These are phyloP conservation scores for Penicillium subrubescens DNA, from an alignment of 495 filamentous ascomycete species.

Conservation along the genomic window DNA sequence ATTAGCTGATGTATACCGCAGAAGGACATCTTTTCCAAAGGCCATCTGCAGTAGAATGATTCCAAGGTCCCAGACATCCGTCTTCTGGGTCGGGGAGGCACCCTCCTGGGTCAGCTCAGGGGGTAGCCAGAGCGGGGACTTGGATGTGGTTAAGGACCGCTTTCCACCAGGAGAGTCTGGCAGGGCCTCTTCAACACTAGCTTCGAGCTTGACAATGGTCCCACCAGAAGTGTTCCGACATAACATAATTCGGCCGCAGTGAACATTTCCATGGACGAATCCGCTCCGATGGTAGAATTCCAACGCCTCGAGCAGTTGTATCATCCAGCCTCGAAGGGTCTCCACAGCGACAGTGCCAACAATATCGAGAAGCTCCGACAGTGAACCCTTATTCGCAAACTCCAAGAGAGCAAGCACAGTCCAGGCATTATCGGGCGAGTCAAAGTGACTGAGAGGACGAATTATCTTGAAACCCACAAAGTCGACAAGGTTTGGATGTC, in stretches of 20 bases:
- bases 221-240: slow-evolving; percentile 40
- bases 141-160: slow-evolving; percentile 58
- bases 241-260: slow-evolving; percentile 75
- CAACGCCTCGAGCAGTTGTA: slow-evolving; percentile 86
- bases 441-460: slow-evolving; percentile 32
- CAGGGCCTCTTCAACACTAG: slow-evolving; percentile 45
- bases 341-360: slow-evolving; percentile 70
- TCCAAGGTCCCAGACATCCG: slow-evolving; percentile 94
- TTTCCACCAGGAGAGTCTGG: slow-evolving; percentile 31
- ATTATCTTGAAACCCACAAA: slow-evolving; percentile 81
- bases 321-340: slow-evolving; percentile 80
- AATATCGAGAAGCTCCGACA: slow-evolving; percentile 78
- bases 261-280: slow-evolving; percentile 76
- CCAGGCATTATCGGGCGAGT: slow-evolving; percentile 55
- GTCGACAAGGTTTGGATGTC: slow-evolving; percentile 75
- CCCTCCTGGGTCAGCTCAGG: slow-evolving; percentile 70
- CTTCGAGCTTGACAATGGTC: slow-evolving; percentile 48
- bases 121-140: slow-evolving; percentile 80
- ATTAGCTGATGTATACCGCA: slow-evolving; percentile 77
- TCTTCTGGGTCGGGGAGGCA: slow-evolving; percentile 69
- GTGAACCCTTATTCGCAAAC: slow-evolving; percentile 76
- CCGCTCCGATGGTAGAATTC: slow-evolving; percentile 84
- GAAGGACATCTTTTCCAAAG: slow-evolving; percentile 76
- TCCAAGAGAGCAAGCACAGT: slow-evolving; percentile 80
- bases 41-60: slow-evolving; percentile 90